Base-by-base conservation (phyloP, 2,329 filamentous ascomycete genomes). In the Epichloe sp. region DNA sequence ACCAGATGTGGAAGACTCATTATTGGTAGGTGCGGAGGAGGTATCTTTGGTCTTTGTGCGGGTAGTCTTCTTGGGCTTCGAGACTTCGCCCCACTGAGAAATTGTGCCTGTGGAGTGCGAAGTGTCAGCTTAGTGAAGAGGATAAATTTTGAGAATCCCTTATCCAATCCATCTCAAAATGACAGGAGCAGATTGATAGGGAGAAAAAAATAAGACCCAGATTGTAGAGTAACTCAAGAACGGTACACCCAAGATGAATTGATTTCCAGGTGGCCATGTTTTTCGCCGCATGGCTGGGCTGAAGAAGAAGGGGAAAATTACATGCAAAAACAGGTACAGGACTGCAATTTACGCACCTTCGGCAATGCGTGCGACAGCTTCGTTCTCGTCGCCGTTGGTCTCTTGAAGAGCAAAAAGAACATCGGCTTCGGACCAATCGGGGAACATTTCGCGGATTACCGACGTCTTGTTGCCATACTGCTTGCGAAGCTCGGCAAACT, bases 361-460 rank as follows among this genome's bases (percentile, higher is more conserved):
- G 61, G 83, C 81, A 68, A 93, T 91, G 68, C 83, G 82, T 62
- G 85, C 82, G 64, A 87, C 85, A 58, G 86, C 81, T 60, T 79
- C 71, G 60, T 85, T 79, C 62, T 88, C 75, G 69, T 93, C 86
- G 61, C 86, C 87, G 61, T 87, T 79, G 52, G 84, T 85, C 74
- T 98, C 93, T 69, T 95, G 82, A 54, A 98, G 77, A 55, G 90
- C 90, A 67, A 93, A 93, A 57, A 97, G 82, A 57, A 97, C 81
- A 68, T 97, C 91, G 68, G 90, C 88, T 64, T 95, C 88, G 60
- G 89, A 91, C 93, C 91, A 97, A 69, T 89, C 85, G 54, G 88
- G 82, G 74, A 95, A 96, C 73, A 97, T 83, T 68, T 95, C 90
- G 73, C 88, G 89, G 67, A 98, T 82, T 62, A 84, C 82, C 55